phyloP scores from a whole-genome alignment of 2,329 filamentous ascomycete species.

The Fonsecaea pugnacius region DNA sequence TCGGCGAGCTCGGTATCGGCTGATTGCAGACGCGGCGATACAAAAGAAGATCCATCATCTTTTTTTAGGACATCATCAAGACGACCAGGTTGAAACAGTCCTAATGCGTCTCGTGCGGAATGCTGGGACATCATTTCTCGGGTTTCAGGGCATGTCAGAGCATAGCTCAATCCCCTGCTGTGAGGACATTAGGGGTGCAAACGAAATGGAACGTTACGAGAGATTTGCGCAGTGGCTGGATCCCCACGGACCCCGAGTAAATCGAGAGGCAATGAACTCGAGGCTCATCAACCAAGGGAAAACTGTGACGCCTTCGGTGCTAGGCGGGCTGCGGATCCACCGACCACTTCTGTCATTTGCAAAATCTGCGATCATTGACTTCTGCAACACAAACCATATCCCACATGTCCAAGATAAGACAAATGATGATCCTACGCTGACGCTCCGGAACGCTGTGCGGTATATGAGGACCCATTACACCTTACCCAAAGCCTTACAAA shows the following conservation, averaged over 20 bases:
- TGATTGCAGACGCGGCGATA: constrained; percentile 66
- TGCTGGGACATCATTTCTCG: constrained; percentile 24
- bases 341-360: constrained; percentile 72
- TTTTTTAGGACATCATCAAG: constrained; percentile 82
- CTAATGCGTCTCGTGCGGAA: constrained; percentile 69
- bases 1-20: constrained; percentile 72
- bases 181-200: constrained; percentile 31
- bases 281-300: constrained; percentile 47
- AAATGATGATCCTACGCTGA: constrained; percentile 77
- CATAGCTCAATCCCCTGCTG: constrained; percentile 31
- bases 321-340: constrained; percentile 65
- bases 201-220: constrained; percentile 11
- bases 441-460: constrained; percentile 79
- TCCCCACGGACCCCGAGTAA: neutral
- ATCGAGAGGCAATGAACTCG: constrained; percentile 15
- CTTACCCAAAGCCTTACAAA: constrained; percentile 71
- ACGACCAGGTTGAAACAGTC: constrained; percentile 90
- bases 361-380: constrained; percentile 57
- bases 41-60: constrained; percentile 61
- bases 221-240: constrained; percentile 19
- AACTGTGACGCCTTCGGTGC: constrained; percentile 51
- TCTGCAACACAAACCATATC: constrained; percentile 70
- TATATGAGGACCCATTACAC: constrained; percentile 62
- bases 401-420: constrained; percentile 84
- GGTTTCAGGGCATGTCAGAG: constrained; percentile 32